phyloP scores from a whole-genome alignment of 441 rosid species.

The Codiaeum variegatum region DNA sequence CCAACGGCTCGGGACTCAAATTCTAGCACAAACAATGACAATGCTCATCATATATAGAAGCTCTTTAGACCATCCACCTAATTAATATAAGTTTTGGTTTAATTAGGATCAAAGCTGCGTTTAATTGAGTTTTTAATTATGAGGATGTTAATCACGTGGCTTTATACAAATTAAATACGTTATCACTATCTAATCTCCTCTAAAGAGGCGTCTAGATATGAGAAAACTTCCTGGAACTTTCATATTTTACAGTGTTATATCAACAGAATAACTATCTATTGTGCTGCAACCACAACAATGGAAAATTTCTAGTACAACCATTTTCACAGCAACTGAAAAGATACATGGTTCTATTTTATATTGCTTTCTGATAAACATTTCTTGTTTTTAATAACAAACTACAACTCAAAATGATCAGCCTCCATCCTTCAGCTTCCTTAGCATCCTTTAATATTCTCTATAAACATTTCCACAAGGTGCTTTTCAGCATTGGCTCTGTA shows the following conservation, averaged over 20 bases:
- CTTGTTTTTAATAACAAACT: background rate
- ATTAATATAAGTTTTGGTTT: no score
- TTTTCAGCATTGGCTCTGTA: background rate
- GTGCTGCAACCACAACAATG: slow-evolving; percentile 4
- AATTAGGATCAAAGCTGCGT: no score
- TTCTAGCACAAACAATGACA: no score
- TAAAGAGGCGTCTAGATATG: background rate
- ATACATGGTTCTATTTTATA: slow-evolving; percentile 3
- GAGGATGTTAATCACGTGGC: no score
- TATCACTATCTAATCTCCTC: background rate
- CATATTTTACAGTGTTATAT: slow-evolving; percentile 8
- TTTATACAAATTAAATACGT: background rate
- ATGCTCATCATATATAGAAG: no score
- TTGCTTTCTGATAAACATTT: background rate
- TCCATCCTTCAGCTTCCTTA: background rate
- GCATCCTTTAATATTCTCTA: background rate
- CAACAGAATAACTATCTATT: slow-evolving; percentile 4
- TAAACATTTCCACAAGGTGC: background rate
- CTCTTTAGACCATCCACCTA: no score
- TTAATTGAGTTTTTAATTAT: no score
- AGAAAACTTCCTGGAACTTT: background rate
- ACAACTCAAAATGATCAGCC: background rate
- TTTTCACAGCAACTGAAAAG: background rate
- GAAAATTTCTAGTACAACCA: background rate
- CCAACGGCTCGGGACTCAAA: no score